Evolutionary conservation across 352 stramenopile species (phyloP), one percentile per base, ranked within the genome.

Genomic region (Blastocystis sp.): DNA sequence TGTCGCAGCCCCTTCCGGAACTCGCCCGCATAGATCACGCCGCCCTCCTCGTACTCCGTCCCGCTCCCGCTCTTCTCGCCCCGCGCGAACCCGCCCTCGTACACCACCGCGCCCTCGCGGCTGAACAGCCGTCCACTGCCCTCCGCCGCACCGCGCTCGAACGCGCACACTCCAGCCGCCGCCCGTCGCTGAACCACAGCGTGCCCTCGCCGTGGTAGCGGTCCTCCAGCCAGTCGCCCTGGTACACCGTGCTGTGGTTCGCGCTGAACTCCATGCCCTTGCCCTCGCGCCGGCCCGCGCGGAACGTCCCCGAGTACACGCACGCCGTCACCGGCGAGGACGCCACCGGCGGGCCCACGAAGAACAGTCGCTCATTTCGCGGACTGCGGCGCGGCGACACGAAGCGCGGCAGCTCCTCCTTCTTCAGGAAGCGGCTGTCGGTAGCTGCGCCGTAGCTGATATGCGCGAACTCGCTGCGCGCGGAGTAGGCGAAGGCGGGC

Each of bases 221-320:
- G 14, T 70, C 78, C 21, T 78, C 45, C 60, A 10, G 23, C 78
- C 78, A 88, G 7, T 48, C 17, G 28, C 78, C 78, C 67, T 88
- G 14, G 48, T 88, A 88, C 4, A 88, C 74, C 40, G 28, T 66
- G 34, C 66, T 23, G 28, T 84, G 52, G n/a, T 21, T 41, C n/a
- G 69, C 41, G 45, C 74, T 67, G 60, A 70, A 84, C 41, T 84
- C 74, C 45, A 28, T n/a, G 2, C 74, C 74, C 38, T 67, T 34
- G 45, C 74, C 74, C 10, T 84, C 52, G 43, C 48, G 74, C 34
- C 48, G 17, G 7, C 74, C 74, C 10, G 65, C 34, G 14, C 4
- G 21, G 38, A 84, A 84, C 2, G 11, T 34, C 10, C 74, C 74
- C 28, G 45, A 41, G 40, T 84, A 84, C 34, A 52, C 67, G 34